Percentiles rank a stretch among this genome's conserved stretches.
These are phyloP conservation scores for Solanum hybrid DNA, from an alignment of 305 asterid species.

Conservation along the genomic window DNA sequence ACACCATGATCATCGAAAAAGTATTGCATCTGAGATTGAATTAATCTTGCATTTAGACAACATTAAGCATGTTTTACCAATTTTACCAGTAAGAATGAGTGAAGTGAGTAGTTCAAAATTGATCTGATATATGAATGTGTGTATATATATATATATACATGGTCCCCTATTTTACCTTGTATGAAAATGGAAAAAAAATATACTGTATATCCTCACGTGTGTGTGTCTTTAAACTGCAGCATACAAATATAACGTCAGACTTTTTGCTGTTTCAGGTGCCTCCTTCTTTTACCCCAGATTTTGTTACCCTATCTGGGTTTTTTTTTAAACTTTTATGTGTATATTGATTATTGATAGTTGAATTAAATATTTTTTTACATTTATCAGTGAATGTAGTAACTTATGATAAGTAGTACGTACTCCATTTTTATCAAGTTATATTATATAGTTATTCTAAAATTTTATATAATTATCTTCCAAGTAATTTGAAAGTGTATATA, in stretches of 20 bases:
- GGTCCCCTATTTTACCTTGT: not conserved
- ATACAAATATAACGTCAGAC: not conserved
- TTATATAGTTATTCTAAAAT: not conserved
- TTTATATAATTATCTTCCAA: not conserved
- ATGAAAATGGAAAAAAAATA: not conserved
- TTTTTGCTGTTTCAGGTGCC: constrained; percentile 11
- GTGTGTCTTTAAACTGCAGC: not conserved
- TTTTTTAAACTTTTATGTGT: not conserved
- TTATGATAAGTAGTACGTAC: not conserved
- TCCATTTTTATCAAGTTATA: not conserved
- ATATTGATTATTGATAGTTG: not conserved
- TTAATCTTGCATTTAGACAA: not conserved
- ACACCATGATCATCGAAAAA: too few relatives aligned
- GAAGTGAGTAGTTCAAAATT: not conserved
- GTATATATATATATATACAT: not conserved
- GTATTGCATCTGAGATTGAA: not conserved
- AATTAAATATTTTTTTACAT: not conserved
- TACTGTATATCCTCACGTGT: constrained; percentile 10
- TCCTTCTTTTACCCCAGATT: not conserved
- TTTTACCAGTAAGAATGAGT: not conserved
- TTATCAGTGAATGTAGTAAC: not conserved
- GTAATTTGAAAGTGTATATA: not conserved
- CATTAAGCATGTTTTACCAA: not conserved
- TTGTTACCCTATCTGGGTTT: not conserved
- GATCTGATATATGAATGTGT: not conserved